A percentile compares a stretch with the other conserved stretches of the same genome.
Evolutionary conservation across 1,284 basidiomycete genomes (phyloP).

Genomic region (Coriolopsis trogii): DNA sequence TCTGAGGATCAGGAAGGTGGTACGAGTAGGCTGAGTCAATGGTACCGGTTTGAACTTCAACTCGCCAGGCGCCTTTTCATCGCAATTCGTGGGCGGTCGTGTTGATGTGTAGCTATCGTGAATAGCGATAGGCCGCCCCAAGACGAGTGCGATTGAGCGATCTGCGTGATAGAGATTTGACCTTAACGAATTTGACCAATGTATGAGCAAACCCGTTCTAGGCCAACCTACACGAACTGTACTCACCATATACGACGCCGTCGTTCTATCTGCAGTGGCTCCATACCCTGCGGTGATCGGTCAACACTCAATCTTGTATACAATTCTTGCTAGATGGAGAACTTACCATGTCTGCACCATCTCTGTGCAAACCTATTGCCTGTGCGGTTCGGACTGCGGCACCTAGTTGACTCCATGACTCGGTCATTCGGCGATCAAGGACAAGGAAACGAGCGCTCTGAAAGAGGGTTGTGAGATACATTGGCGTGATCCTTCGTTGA

Average conservation of each 20-base stretch:
- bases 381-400: conserved; percentile 93
- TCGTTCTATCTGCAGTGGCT: conserved; percentile 84
- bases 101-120: conserved; percentile 88
- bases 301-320: neutral
- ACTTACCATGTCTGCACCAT: conserved; percentile 83
- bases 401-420: conserved; percentile 95
- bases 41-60: conserved; percentile 49
- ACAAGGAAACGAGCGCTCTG: conserved; percentile 92
- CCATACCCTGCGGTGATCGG: conserved; percentile 61
- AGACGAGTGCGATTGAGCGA: conserved; percentile 87
- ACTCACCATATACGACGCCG: conserved; percentile 85
- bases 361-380: conserved; percentile 90
- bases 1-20: conserved; percentile 88
- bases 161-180: conserved; percentile 94
- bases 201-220: conserved; percentile 19
- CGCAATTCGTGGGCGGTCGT: conserved; percentile 82
- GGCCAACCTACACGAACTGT: conserved; percentile 8
- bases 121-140: conserved; percentile 89
- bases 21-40: conserved; percentile 76
- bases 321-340: conserved; percentile 3
- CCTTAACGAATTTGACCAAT: conserved; percentile 46
- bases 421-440: conserved; percentile 85
- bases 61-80: conserved; percentile 59
- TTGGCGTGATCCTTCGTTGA: neutral
- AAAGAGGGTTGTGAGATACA: conserved; percentile 20